phyloP scores from a whole-genome alignment of 2,329 filamentous ascomycete species.

The Diplocarpon mali region DNA sequence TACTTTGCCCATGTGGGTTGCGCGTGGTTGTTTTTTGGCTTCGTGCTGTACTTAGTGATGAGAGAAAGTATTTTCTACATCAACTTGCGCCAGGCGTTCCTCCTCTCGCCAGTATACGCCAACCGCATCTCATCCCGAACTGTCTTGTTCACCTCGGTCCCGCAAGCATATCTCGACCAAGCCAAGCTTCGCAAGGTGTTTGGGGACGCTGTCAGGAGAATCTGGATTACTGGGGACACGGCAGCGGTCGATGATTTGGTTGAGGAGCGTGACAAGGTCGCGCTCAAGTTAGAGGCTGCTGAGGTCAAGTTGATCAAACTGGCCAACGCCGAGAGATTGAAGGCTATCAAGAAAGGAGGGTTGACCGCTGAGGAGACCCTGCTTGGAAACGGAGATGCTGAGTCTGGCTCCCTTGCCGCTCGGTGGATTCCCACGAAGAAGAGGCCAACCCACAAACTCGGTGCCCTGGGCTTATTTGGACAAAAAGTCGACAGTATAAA shows the following conservation, averaged over 20 bases:
- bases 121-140: constrained; percentile 82
- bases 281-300: constrained; percentile 72
- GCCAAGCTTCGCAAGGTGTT: constrained; percentile 71
- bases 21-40: constrained; percentile 74
- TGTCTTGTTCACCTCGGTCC: constrained; percentile 80
- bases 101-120: constrained; percentile 73
- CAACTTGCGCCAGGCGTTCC: constrained; percentile 85
- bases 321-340: constrained; percentile 61
- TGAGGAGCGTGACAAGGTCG: constrained; percentile 67
- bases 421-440: constrained; percentile 65
- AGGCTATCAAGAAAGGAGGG: constrained; percentile 50
- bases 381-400: constrained; percentile 45
- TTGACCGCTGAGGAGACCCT: constrained; percentile 30
- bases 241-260: constrained; percentile 71
- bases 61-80: constrained; percentile 86
- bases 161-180: constrained; percentile 65
- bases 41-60: constrained; percentile 80
- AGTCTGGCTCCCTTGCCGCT: constrained; percentile 60
- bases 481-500: constrained; percentile 92
- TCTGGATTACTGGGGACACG: constrained; percentile 76
- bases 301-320: constrained; percentile 77
- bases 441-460: constrained; percentile 65
- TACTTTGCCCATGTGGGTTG: constrained; percentile 76
- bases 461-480: constrained; percentile 58
- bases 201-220: constrained; percentile 65